Percentiles rank a stretch among this genome's conserved stretches.
phyloP scores from a whole-genome alignment of 768 basidiomycete genomes.

The Podaxis sp. region DNA sequence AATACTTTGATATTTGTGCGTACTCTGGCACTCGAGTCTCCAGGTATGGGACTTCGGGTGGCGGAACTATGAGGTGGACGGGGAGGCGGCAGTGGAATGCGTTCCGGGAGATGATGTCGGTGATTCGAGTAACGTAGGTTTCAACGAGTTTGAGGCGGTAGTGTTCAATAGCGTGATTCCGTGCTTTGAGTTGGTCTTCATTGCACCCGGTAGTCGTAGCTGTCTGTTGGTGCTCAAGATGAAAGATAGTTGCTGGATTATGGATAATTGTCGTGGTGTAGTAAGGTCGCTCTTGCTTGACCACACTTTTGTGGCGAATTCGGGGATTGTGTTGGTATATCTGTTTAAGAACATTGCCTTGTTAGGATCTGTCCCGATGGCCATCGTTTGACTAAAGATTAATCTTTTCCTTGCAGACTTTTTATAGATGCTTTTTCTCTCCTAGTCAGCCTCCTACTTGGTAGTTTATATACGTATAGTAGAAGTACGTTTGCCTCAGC shows the following conservation, averaged over 20 bases:
- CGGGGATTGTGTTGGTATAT: not conserved
- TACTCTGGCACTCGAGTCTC: conserved; percentile 66
- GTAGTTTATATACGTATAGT: too few species aligned
- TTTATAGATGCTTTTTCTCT: too few species aligned
- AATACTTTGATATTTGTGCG: conserved; percentile 63
- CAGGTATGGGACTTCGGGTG: conserved; percentile 66
- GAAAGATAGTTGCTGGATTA: conserved; percentile 91
- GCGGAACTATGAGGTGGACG: conserved; percentile 66
- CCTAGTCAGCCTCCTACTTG: too few species aligned
- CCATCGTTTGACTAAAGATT: conserved; percentile 81
- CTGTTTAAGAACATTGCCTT: conserved; percentile 39
- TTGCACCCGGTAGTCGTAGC: conserved; percentile 89
- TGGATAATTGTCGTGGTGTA: conserved; percentile 93
- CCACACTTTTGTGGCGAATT: conserved; percentile 62
- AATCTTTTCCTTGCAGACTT: conserved; percentile 52
- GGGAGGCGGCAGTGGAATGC: conserved; percentile 91
- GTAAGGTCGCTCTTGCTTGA: conserved; percentile 83
- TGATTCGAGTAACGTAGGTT: conserved; percentile 87
- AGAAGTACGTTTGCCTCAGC: too few species aligned
- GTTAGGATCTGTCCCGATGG: conserved; percentile 79
- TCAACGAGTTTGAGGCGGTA: conserved; percentile 93
- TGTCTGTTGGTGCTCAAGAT: conserved; percentile 97
- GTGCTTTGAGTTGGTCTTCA: conserved; percentile 79
- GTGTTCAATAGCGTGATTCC: conserved; percentile 79
- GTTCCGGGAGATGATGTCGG: conserved; percentile 79